Evolutionary conservation across 352 stramenopile species (phyloP), one percentile per base, ranked within the genome.

Genomic region (Globisporangium uncinulatum): DNA sequence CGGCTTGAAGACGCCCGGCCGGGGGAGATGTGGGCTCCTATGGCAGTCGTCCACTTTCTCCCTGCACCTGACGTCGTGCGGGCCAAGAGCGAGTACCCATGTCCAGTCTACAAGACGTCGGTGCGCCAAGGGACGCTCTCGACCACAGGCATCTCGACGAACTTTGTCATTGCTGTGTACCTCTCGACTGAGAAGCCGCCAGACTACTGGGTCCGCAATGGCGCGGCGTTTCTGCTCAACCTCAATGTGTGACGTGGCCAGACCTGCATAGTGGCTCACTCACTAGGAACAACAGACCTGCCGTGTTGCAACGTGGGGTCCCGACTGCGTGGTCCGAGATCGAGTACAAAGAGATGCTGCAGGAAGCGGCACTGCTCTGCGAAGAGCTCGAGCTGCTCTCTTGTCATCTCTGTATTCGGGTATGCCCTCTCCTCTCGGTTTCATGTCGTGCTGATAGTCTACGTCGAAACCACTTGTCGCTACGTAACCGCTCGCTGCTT

Each of bases 181-280:
- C 76, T 98, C 13, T 84, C 88, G 3, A 96, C 84, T 1, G 73
- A 89, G 51, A 83, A 91, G 65, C 72, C 71, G 34, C 74, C 77
- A 1, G 84, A 97, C 66, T 83, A 97, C 70, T 98, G 92, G 90
- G 95, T 98, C 63, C 77, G 93, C n/a, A 94, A 94, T 62, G 93
- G 92, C 51, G 79, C 96, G 2, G 94, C 93, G 3, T 94, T 95
- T 64, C 70, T 98, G 61, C 87, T 95, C 57, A 98, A 97, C 62
- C 79, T 98, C 42, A 94, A 96, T 59, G 74, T 71, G 36, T 90
- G 74, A 59, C 57, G 32, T 47, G 44, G 54, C 37, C 44, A 60
- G 47, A 29, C 24, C 24, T 29, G 24, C 24, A 1, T 29, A 29
- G 24, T 29, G 24, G 24, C 24, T 29, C 24, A 29, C 24, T 4